These are phyloP conservation scores for Kappamyces sp. DNA, from an alignment of 192 early-diverging fungal species.

Conservation along the genomic window DNA sequence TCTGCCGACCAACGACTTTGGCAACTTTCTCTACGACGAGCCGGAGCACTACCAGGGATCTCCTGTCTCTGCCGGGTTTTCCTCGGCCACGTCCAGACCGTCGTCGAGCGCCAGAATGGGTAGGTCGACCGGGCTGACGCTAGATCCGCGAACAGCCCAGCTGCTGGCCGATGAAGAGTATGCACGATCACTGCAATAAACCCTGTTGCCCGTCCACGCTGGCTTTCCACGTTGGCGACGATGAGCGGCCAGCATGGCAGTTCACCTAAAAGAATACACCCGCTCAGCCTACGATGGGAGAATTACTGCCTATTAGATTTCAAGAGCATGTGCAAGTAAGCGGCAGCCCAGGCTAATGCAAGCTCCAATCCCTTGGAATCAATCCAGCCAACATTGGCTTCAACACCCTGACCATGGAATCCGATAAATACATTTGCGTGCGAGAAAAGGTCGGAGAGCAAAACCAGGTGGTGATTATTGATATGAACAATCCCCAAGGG, in stretches of 20 bases:
- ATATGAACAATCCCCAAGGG: conserved; percentile 79
- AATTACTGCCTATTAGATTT: conserved; percentile 84
- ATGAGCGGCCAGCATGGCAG: not conserved
- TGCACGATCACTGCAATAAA: no score
- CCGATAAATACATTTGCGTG: conserved; percentile 96
- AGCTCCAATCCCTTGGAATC: conserved; percentile 88
- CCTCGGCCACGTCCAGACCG: no score
- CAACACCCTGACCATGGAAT: conserved; percentile 96
- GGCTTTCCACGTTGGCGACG: not conserved
- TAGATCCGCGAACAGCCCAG: no score
- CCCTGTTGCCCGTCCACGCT: no score
- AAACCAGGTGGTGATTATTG: conserved; percentile 92
- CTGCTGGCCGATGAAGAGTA: no score
- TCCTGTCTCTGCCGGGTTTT: no score
- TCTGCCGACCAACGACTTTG: conserved; percentile 27
- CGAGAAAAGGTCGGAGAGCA: conserved; percentile 82
- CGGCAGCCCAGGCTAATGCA: conserved; percentile 4
- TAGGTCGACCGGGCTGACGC: no score
- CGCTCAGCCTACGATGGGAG: conserved; percentile 50
- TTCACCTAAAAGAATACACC: not conserved
- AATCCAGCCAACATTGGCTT: conserved; percentile 91
- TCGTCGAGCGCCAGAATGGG: no score
- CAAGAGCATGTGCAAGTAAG: conserved; percentile 93
- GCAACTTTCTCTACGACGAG: conserved; percentile 19
- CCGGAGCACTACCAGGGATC: not conserved